Evolutionary conservation across 1,284 basidiomycete genomes (phyloP).

Genomic region (Leccinum cinnamomeum): DNA sequence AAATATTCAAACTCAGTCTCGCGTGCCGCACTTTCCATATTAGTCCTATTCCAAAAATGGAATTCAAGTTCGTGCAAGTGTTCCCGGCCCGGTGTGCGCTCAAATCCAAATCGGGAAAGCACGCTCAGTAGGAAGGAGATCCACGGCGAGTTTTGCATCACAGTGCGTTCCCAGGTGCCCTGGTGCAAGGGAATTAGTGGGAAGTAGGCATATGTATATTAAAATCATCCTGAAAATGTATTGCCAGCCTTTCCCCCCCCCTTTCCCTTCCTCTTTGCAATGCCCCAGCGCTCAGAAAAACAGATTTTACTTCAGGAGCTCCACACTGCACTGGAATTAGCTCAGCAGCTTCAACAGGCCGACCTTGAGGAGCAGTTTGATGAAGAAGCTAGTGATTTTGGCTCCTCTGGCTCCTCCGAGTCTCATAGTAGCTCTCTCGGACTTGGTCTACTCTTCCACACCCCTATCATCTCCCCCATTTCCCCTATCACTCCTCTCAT

Average conservation of each 20-base stretch:
- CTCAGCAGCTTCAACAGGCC: background rate
- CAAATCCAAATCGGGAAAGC: background rate
- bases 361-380: background rate
- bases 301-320: background rate
- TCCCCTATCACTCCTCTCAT: background rate
- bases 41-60: background rate
- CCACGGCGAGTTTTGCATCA: no score
- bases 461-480: background rate
- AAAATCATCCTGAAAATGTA: background rate
- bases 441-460: background rate
- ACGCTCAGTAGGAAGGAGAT: no score
- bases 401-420: background rate
- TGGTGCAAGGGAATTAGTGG: background rate
- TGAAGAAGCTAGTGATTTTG: background rate
- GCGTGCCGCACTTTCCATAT: background rate
- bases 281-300: background rate
- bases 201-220: background rate
- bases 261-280: background rate
- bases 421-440: background rate
- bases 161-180: no score
- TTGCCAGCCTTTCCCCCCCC: background rate
- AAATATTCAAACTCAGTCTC: background rate
- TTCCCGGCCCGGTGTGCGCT: background rate
- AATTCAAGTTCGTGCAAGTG: background rate
- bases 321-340: background rate